These are phyloP conservation scores for Sporisorium exsertum DNA, from an alignment of 1,284 basidiomycete species.

Conservation along the genomic window DNA sequence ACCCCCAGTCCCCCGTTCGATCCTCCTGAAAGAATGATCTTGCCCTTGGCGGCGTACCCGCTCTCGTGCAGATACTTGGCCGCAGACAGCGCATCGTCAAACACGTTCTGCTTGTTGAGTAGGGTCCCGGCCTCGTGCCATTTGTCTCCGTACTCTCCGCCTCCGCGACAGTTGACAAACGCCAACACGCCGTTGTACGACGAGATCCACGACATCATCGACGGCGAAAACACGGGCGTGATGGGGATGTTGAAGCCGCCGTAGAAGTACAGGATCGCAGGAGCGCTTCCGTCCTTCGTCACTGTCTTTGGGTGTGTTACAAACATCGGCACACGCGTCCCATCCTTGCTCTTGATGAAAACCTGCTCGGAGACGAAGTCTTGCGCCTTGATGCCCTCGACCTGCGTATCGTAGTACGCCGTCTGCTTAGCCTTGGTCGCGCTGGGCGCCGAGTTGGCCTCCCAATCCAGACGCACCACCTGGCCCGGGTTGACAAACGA, in stretches of 20 bases:
- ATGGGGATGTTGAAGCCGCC: slow-evolving; percentile 75
- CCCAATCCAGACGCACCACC: slow-evolving; percentile 69
- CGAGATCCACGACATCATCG: slow-evolving; percentile 81
- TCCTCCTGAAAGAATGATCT: slow-evolving; percentile 79
- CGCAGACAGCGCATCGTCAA: slow-evolving; percentile 76
- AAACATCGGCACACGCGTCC: slow-evolving; percentile 86
- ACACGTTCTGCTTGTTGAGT: slow-evolving; percentile 75
- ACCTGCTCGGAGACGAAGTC: slow-evolving; percentile 82
- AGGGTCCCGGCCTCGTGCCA: slow-evolving; percentile 68
- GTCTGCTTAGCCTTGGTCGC: slow-evolving; percentile 60
- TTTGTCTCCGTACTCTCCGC: slow-evolving; percentile 83
- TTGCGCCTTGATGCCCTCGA: slow-evolving; percentile 77
- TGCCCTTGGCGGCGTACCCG: slow-evolving; percentile 78
- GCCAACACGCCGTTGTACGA: slow-evolving; percentile 81
- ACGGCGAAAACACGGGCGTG: slow-evolving; percentile 79
- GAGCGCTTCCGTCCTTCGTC: slow-evolving; percentile 79
- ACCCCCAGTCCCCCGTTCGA: slow-evolving; percentile 76
- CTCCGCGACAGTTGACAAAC: slow-evolving; percentile 76
- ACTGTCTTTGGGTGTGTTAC: slow-evolving; percentile 82
- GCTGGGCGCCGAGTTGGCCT: slow-evolving; percentile 57
- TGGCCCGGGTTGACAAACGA: slow-evolving; percentile 82
- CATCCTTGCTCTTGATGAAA: slow-evolving; percentile 77
- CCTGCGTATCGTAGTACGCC: slow-evolving; percentile 75
- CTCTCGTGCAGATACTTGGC: slow-evolving; percentile 78
- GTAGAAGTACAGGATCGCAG: slow-evolving; percentile 82